These are phyloP conservation scores for Saccharomycopsis sp. DNA, from an alignment of 805 yeast genomes.

Conservation along the genomic window DNA sequence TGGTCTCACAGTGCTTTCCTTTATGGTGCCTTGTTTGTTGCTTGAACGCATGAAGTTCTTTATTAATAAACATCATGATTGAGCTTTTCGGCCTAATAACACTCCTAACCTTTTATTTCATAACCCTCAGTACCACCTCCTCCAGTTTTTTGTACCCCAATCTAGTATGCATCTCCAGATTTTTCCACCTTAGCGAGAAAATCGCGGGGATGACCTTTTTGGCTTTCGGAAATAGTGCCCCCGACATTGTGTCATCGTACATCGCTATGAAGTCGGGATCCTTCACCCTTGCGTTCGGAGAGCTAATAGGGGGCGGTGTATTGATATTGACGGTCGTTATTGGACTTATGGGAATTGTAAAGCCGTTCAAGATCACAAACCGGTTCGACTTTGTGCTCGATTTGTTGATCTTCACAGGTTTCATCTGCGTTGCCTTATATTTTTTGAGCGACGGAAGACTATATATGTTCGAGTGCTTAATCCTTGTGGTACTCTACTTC, in stretches of 20 bases:
- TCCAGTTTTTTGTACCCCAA: conserved; percentile 79
- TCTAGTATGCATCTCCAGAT: conserved; percentile 51
- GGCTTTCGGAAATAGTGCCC: conserved; percentile 89
- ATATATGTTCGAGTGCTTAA: conserved; percentile 10
- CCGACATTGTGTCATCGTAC: conserved; percentile 80
- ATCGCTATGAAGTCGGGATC: conserved; percentile 70
- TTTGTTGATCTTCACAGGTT: conserved; percentile 21
- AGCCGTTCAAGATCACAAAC: conserved; percentile 50
- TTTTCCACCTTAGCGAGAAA: conserved; percentile 61
- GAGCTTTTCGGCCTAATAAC: not conserved
- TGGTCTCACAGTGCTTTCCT: no score
- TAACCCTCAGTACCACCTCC: conserved; percentile 69
- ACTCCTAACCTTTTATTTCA: conserved; percentile 39
- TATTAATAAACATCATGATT: not conserved
- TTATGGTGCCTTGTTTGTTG: no score
- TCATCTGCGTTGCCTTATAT: conserved; percentile 19
- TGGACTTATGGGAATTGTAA: conserved; percentile 66
- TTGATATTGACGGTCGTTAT: conserved; percentile 74
- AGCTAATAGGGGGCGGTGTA: conserved; percentile 79
- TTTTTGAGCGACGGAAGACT: conserved; percentile 17
- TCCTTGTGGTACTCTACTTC: conserved; percentile 9
- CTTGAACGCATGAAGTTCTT: no score
- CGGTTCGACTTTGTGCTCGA: conserved; percentile 23
- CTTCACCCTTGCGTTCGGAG: conserved; percentile 78
- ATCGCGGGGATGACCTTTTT: conserved; percentile 80